A percentile compares a stretch with the other conserved stretches of the same genome.
These are phyloP conservation scores for Cardamine chenopodiifolia DNA, from an alignment of 345 rosid species.

Conservation along the genomic window DNA sequence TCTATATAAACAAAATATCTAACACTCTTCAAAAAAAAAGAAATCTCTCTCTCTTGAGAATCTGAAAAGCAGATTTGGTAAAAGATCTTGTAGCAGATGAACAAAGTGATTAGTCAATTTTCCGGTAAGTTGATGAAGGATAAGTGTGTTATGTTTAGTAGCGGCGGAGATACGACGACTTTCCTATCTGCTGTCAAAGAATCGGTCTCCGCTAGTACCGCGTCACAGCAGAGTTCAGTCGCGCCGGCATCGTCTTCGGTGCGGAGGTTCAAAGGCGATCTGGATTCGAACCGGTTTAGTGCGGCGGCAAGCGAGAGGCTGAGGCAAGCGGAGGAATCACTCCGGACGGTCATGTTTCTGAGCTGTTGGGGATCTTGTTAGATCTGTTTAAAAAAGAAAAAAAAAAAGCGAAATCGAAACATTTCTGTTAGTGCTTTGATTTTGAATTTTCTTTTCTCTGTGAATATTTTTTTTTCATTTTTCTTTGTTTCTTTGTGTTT, in stretches of 20 bases:
- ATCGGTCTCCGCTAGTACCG: conserved; percentile 15
- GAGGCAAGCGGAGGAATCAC: conserved; percentile 73
- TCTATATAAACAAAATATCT: conserved; percentile 26
- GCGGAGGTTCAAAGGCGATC: conserved; percentile 49
- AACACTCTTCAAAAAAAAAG: neutral
- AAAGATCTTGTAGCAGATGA: conserved; percentile 13
- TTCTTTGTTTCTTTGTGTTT: neutral
- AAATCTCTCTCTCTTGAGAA: conserved; percentile 6
- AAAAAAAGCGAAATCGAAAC: neutral
- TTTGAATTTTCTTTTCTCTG: neutral
- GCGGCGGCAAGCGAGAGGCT: conserved; percentile 50
- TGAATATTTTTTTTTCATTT: conserved; percentile 18
- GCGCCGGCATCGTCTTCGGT: conserved; percentile 45
- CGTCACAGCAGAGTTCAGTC: conserved; percentile 18
- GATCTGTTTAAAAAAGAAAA: neutral
- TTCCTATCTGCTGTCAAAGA: conserved; percentile 50
- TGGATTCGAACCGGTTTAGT: conserved; percentile 45
- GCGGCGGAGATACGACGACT: conserved; percentile 44
- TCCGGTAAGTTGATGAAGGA: conserved; percentile 56
- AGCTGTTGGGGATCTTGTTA: conserved; percentile 84
- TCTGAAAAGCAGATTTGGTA: neutral
- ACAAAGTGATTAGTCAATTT: conserved; percentile 46
- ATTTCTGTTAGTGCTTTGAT: neutral
- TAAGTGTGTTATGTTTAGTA: conserved; percentile 45
- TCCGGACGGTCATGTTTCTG: conserved; percentile 77